phyloP scores from a whole-genome alignment of 1,139 yeast genomes.

The Yamadazyma trypodendri region DNA sequence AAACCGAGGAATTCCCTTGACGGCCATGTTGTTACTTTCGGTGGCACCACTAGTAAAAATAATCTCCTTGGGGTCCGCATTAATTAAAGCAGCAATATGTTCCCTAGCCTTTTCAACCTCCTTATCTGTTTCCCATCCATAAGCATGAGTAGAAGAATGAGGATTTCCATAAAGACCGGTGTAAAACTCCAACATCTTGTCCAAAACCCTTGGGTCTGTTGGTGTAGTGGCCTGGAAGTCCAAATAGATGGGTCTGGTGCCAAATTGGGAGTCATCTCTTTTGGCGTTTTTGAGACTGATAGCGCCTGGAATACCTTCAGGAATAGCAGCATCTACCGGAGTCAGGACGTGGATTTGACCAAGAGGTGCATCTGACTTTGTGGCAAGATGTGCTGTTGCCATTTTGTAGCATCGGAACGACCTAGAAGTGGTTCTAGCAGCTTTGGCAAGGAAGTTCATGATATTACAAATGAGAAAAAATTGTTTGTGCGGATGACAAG shows the following conservation, averaged over 20 bases:
- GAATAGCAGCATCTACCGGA: conserved; percentile 12
- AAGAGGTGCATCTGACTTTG: conserved; percentile 8
- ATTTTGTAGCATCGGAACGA: neutral
- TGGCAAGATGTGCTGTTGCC: neutral
- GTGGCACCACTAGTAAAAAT: conserved; percentile 98
- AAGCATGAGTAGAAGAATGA: conserved; percentile 95
- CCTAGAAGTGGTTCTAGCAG: neutral
- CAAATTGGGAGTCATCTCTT: conserved; percentile 49
- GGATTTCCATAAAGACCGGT: conserved; percentile 97
- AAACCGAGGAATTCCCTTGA: conserved; percentile 94
- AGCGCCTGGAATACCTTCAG: conserved; percentile 41
- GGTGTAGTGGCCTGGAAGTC: conserved; percentile 99
- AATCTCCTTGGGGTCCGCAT: conserved; percentile 95
- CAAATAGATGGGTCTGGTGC: conserved; percentile 84
- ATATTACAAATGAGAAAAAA: neutral
- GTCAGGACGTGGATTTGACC: conserved; percentile 16
- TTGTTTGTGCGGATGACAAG: neutral
- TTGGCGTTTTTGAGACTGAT: conserved; percentile 45
- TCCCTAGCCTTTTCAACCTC: conserved; percentile 87
- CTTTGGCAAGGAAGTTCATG: conserved; percentile 1
- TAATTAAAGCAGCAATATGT: conserved; percentile 77
- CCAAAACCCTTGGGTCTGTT: conserved; percentile 94
- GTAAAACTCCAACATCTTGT: conserved; percentile 86
- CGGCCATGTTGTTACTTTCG: conserved; percentile 90
- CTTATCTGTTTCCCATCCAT: conserved; percentile 97